These are phyloP conservation scores for Hyphopichia pseudoburtonii DNA, from an alignment of 1,139 yeast species.

Conservation along the genomic window DNA sequence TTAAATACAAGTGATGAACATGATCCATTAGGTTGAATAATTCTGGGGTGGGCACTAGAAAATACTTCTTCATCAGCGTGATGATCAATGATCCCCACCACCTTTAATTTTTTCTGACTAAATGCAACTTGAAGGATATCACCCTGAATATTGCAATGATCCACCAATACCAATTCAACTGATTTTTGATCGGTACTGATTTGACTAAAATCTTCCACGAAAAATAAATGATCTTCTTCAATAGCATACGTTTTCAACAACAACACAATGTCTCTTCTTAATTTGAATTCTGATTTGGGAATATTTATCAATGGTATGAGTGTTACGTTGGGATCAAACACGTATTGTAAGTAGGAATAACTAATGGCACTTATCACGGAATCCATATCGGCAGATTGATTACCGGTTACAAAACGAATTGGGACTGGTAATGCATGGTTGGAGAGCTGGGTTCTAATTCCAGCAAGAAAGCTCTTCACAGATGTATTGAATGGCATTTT, in stretches of 20 bases:
- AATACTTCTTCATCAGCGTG: conserved; percentile 71
- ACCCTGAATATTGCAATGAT: conserved; percentile 75
- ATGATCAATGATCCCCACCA: conserved; percentile 77
- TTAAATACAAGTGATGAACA: conserved; percentile 73
- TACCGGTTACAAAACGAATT: conserved; percentile 67
- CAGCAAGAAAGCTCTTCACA: conserved; percentile 20
- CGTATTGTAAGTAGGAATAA: conserved; percentile 58
- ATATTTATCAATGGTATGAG: conserved; percentile 74
- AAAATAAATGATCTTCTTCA: conserved; percentile 51
- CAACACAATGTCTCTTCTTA: conserved; percentile 69
- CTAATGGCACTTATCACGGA: conserved; percentile 76
- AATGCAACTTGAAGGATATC: conserved; percentile 26
- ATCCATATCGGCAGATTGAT: conserved; percentile 84
- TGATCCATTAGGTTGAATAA: conserved; percentile 67
- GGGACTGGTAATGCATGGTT: conserved; percentile 15
- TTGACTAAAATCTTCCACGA: conserved; percentile 58
- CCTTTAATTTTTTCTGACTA: conserved; percentile 26
- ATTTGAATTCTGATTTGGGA: conserved; percentile 58
- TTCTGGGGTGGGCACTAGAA: conserved; percentile 52
- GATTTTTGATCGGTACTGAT: conserved; percentile 14
- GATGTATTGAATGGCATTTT: conserved; percentile 15
- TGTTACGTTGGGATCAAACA: conserved; percentile 17
- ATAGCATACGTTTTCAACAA: conserved; percentile 53
- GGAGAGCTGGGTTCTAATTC: conserved; percentile 19
- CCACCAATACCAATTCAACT: conserved; percentile 63